Percentiles rank a stretch among this genome's conserved stretches.
phyloP scores from a whole-genome alignment of 495 filamentous ascomycete species.

The Oidiodendron maius region DNA sequence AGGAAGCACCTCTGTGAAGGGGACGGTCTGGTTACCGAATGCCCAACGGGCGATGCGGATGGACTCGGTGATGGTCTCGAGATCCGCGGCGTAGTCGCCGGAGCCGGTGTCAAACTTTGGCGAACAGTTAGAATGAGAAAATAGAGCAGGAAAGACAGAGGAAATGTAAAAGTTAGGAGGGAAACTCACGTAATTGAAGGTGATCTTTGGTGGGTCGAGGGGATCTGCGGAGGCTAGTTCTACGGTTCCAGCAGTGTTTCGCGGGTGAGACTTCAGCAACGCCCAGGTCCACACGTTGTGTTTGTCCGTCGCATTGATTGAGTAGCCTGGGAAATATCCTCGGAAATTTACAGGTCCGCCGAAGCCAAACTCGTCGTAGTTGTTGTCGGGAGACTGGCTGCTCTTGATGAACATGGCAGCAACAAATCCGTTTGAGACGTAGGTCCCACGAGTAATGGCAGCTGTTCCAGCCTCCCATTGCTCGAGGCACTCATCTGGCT shows the following conservation, averaged over 20 bases:
- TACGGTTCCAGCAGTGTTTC: conserved; percentile 23
- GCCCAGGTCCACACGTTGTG: background rate
- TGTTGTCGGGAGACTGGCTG: conserved; percentile 18
- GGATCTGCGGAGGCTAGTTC: conserved; percentile 42
- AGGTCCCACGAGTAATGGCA: conserved; percentile 32
- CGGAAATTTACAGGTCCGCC: background rate
- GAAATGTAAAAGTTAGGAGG: too few relatives aligned
- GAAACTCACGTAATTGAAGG: conserved; percentile 50
- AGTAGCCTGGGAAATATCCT: background rate
- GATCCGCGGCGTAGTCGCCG: background rate
- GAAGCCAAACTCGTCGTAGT: background rate
- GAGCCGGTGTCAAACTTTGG: conserved; percentile 13
- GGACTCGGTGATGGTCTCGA: background rate
- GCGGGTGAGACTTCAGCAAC: background rate
- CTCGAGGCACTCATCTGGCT: conserved; percentile 24
- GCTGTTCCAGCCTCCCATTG: conserved; percentile 29
- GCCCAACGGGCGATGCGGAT: background rate
- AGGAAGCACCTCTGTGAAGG: background rate
- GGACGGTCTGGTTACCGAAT: background rate
- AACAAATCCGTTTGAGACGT: conserved; percentile 41
- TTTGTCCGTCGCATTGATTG: background rate
- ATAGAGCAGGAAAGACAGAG: too few relatives aligned
- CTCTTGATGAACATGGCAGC: conserved; percentile 41
- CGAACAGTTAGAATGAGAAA: too few relatives aligned
- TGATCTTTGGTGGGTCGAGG: conserved; percentile 44